These are phyloP conservation scores for Astragalus membranaceus DNA, from an alignment of 306 rosid genomes.

Conservation along the genomic window DNA sequence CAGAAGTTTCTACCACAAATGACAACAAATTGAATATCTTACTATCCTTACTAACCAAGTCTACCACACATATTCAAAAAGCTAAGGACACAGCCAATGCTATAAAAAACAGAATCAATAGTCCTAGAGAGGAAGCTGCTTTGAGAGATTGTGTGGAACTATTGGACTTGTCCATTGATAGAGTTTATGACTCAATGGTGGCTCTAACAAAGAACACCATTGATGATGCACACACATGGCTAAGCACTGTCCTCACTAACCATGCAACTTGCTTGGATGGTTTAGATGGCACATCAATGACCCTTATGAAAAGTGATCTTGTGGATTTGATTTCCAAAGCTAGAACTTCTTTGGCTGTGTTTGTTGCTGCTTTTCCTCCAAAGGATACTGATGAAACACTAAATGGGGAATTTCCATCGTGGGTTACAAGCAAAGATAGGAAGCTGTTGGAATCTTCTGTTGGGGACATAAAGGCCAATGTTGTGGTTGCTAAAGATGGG, in stretches of 20 bases:
- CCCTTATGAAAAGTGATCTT: constrained; percentile 29
- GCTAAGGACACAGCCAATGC: constrained; percentile 16
- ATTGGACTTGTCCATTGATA: constrained; percentile 39
- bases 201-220: constrained; percentile 22
- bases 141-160: constrained; percentile 47
- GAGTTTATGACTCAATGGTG: constrained; percentile 36
- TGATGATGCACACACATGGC: constrained; percentile 57
- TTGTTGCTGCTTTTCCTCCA: constrained; percentile 30
- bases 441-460: constrained; percentile 28
- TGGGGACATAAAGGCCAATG: constrained; percentile 35
- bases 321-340: constrained; percentile 39
- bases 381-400: not conserved
- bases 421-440: constrained; percentile 45
- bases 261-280: constrained; percentile 69
- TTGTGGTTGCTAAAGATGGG: constrained; percentile 70
- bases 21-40: constrained; percentile 15
- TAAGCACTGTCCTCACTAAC: constrained; percentile 63
- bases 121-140: constrained; percentile 30
- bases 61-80: constrained; percentile 29
- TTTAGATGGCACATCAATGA: constrained; percentile 19
- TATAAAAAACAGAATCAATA: constrained; percentile 24
- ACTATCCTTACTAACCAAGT: constrained; percentile 26
- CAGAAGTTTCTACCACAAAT: constrained; percentile 11
- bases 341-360: constrained; percentile 41
- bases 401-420: constrained; percentile 30